Percentiles rank a stretch among this genome's conserved stretches.
Conservation (phyloP, 2,329 filamentous ascomycete genomes). For the Fusarium citri region DNA sequence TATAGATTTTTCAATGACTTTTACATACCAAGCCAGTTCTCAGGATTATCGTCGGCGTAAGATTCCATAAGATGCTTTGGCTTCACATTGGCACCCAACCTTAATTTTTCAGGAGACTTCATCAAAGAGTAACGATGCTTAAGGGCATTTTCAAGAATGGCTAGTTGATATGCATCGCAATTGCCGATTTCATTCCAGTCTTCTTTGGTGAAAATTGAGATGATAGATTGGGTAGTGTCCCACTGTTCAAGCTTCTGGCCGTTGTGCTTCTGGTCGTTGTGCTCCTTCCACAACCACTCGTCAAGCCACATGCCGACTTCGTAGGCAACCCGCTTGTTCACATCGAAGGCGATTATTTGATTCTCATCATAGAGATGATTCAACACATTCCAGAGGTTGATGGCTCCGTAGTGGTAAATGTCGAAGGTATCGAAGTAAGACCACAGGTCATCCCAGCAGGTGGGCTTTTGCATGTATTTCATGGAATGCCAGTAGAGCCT, state of each 20-base stretch:
- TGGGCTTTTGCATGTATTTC: slow-evolving; percentile 48
- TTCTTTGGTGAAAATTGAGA: slow-evolving; percentile 43
- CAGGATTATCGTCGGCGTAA: slow-evolving; percentile 42
- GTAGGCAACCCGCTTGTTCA: slow-evolving; percentile 42
- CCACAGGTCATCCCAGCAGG: slow-evolving; percentile 57
- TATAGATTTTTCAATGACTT: background rate
- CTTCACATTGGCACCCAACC: slow-evolving; percentile 18
- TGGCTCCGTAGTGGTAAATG: slow-evolving; percentile 59
- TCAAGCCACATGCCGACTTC: slow-evolving; percentile 54
- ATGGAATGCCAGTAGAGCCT: slow-evolving; percentile 52
- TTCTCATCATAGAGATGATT: slow-evolving; percentile 57
- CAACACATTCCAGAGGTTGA: slow-evolving; percentile 62
- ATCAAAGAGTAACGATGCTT: slow-evolving; percentile 48
- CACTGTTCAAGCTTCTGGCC: slow-evolving; percentile 49
- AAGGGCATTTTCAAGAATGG: slow-evolving; percentile 50
- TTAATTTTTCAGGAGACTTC: slow-evolving; percentile 26
- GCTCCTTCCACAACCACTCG: slow-evolving; percentile 48
- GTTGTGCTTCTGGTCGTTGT: slow-evolving; percentile 51
- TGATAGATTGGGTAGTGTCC: slow-evolving; percentile 43
- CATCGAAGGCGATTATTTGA: slow-evolving; percentile 46
- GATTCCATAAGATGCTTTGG: slow-evolving; percentile 47
- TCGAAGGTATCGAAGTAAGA: slow-evolving; percentile 61
- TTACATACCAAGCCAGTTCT: slow-evolving; percentile 54
- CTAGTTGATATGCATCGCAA: slow-evolving; percentile 33
- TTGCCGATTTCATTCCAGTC: slow-evolving; percentile 48